Percentiles rank a stretch among this genome's conserved stretches.
phyloP scores from a whole-genome alignment of 495 filamentous ascomycete species.

The Cairneyella variabilis region DNA sequence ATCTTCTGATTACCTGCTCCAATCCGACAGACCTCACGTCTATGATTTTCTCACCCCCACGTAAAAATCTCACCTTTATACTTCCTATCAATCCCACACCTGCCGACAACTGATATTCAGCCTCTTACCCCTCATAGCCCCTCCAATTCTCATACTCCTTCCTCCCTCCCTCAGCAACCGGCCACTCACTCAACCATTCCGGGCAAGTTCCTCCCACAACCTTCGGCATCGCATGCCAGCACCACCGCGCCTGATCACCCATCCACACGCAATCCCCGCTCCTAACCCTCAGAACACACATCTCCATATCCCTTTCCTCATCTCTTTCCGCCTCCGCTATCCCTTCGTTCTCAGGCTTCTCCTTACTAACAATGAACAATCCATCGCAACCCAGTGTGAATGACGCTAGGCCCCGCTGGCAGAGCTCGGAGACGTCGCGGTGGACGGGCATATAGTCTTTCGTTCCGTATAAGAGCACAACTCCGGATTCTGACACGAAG shows the following conservation, averaged over 20 bases:
- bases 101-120: constrained; percentile 91
- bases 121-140: constrained; percentile 77
- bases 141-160: constrained; percentile 57
- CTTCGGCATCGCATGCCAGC: constrained; percentile 93
- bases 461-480: constrained; percentile 83
- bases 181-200: constrained; percentile 71
- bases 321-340: constrained; percentile 41
- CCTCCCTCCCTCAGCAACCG: constrained; percentile 28
- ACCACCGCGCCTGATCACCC: constrained; percentile 71
- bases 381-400: constrained; percentile 86
- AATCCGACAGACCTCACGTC: no score
- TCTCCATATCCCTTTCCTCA: constrained; percentile 21
- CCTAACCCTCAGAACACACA: constrained; percentile 51
- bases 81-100: constrained; percentile 50
- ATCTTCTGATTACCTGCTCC: no score
- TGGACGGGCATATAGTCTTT: constrained; percentile 87
- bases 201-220: constrained; percentile 76
- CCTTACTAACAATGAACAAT: constrained; percentile 64
- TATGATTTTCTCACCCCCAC: no score
- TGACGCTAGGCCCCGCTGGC: constrained; percentile 69
- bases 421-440: constrained; percentile 82
- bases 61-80: no score
- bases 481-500: constrained; percentile 34
- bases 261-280: constrained; percentile 86
- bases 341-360: constrained; percentile 44